Base-by-base conservation (phyloP, 352 stramenopile genomes). In the Thraustochytrium sp. region DNA sequence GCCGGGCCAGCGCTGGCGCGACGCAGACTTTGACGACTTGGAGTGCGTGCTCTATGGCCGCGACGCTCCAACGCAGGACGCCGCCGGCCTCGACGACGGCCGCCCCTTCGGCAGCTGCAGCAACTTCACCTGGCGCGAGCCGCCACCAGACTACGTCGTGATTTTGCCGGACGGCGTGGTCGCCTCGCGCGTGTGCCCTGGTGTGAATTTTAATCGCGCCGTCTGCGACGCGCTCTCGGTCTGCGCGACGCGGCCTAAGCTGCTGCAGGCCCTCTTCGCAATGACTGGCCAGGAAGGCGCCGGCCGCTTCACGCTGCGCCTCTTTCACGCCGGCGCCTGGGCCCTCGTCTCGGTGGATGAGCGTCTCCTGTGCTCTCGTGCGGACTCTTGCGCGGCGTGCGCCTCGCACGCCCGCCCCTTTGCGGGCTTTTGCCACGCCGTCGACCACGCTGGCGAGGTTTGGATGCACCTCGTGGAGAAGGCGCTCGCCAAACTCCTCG, bases 391-490 rank as follows among this genome's bases (percentile, higher is more conserved):
- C 68, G 37, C 48, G 11, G 63, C 44, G 31, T 80, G 68, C 13
- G 68, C 44, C 5, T 48, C 31, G 3, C 31, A 40, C 53, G 49
- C 76, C 13, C 18, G 36, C 5, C 68, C 48, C n/a, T 55, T 46
- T 38, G 37, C 53, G 9, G 65, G 42, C 11, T 80, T 80, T 31
- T 65, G 13, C 13, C 68, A 80, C 38, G 68, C 68, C 9, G 64
- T 36, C 8, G 68, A 80, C 29, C 31, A 61, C 11, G 48, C 42
- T 34, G 34, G 8, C n/a, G 48, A 80, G 42, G 34, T 80, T 9
- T 80, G 68, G 68, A 44, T 53, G 68, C 68, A 61, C 13, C 11
- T 80, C 13, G 26, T 80, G 16, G 68, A 80, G 49, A 80, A 80
- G 42, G 68, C 44, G 26, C 68, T 80, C 31, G 68, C 68, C 1